Conservation (phyloP, 305 asterid genomes). For the Caryopteris hybrid region DNA sequence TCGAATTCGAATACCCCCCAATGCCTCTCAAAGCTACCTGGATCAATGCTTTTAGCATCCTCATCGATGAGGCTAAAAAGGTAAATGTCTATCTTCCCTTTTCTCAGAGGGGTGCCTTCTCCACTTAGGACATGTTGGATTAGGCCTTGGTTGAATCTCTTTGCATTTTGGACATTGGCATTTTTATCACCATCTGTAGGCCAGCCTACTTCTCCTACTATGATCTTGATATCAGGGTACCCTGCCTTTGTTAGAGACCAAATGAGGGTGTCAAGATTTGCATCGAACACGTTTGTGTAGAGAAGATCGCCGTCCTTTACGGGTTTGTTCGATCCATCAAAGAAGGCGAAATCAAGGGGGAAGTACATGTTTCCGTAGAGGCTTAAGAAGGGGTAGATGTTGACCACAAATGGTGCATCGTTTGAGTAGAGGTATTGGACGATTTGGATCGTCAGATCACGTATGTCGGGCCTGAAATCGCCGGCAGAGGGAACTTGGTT, state of each 20-base stretch:
- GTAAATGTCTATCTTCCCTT: slow-evolving; percentile 43
- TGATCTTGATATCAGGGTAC: slow-evolving; percentile 51
- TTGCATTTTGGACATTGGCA: slow-evolving; percentile 41
- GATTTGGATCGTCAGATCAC: slow-evolving; percentile 47
- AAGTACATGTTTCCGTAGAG: slow-evolving; percentile 49
- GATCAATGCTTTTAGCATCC: slow-evolving; percentile 53
- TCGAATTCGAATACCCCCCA: slow-evolving; percentile 85
- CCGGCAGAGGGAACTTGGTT: slow-evolving; percentile 68
- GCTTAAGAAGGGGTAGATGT: slow-evolving; percentile 67
- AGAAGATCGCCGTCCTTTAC: slow-evolving; percentile 32
- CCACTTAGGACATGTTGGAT: slow-evolving; percentile 43
- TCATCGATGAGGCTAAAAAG: slow-evolving; percentile 69
- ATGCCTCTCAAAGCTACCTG: slow-evolving; percentile 72
- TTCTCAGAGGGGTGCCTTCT: slow-evolving; percentile 56
- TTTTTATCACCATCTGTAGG: slow-evolving; percentile 64
- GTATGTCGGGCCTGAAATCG: slow-evolving; percentile 59
- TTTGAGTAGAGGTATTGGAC: slow-evolving; percentile 42
- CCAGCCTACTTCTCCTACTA: slow-evolving; percentile 83
- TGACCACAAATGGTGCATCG: slow-evolving; percentile 61
- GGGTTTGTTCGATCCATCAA: slow-evolving; percentile 41
- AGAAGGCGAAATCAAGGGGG: slow-evolving; percentile 66
- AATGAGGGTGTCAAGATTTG: slow-evolving; percentile 64
- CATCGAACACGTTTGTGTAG: slow-evolving; percentile 71
- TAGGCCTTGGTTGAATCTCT: slow-evolving; percentile 56
- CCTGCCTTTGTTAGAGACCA: slow-evolving; percentile 55